Base-by-base conservation (phyloP, 129 eudicot genomes). In the Chrysanthemum lavandulifolium region DNA sequence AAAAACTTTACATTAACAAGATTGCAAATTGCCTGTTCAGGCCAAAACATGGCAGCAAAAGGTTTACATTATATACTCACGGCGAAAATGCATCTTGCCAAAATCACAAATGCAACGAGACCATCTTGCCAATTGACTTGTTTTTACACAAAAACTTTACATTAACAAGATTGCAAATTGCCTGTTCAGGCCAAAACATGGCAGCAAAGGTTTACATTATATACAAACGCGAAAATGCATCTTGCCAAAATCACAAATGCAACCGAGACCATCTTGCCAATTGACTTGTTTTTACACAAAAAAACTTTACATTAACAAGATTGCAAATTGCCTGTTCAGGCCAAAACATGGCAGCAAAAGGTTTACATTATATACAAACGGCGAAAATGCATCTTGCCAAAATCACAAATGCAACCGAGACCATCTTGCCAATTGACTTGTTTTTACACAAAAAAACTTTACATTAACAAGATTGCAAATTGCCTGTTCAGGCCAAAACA, bases 1-100 rank as follows among this genome's bases (percentile, higher is more conserved):
- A 19, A n/a, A 19, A 19, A 19, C 21, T 2, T 52, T 52, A 13
- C 15, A 13, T 52, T 3, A 6, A 9, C 51, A 53, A 69, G 62
- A 29, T 69, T 53, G 15, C 50, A 53, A 33, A n/a, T 18, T 66
- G 71, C 29, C 48, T 49, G 15, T 68, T 50, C 2, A 67, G 58
- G 21, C 14, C 16, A 48, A 49, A 6, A 12, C 47, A 49, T 50
- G 18, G 6, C 9, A 68, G 31, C 58, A 23, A 13, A 5, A 61
- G 48, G 9, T 61, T 19, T 14, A 15, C 33, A 45, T 31, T 61
- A 10, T 13, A 59, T 47, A 31, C n/a, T 67, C 71, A 66, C 27
- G 21, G 9, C 19, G 48, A 67, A 13, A 36, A 2, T 71, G 21
- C 25, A 52, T 14, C 61, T 10, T 63, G 3, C 15, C 9, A 14